These are phyloP conservation scores for Leavenworthia alabamica DNA, from an alignment of 345 rosid species.

Conservation along the genomic window DNA sequence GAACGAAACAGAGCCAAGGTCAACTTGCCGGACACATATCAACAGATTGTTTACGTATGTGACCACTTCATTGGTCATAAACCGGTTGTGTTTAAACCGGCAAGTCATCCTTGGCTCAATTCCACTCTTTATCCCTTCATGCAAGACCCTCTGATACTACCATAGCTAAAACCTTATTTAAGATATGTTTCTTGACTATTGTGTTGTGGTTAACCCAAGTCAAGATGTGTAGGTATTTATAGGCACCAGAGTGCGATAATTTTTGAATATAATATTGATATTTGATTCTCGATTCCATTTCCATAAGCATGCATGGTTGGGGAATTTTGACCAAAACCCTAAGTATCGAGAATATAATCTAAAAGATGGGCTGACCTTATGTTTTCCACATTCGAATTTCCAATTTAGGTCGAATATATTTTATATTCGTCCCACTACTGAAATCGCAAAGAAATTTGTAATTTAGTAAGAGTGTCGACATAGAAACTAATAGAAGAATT, in stretches of 20 bases:
- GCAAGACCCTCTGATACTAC: slow-evolving; percentile 30
- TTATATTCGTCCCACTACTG: slow-evolving; percentile 12
- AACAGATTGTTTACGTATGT: background rate
- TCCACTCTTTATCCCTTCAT: slow-evolving; percentile 29
- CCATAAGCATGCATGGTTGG: slow-evolving; percentile 8
- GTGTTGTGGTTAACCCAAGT: slow-evolving; percentile 13
- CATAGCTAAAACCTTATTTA: no score
- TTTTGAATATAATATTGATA: background rate
- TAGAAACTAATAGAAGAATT: no score
- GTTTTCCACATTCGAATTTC: background rate
- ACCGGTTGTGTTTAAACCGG: slow-evolving; percentile 17
- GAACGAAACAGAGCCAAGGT: no score
- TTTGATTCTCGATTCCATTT: background rate
- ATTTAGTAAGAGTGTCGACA: background rate
- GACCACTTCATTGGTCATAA: slow-evolving; percentile 6
- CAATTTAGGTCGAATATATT: background rate
- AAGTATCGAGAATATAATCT: slow-evolving; percentile 18
- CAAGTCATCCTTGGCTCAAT: slow-evolving; percentile 50
- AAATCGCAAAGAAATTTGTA: background rate
- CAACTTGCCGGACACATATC: slow-evolving; percentile 29
- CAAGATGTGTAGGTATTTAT: background rate
- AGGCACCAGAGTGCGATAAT: background rate
- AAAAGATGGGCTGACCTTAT: slow-evolving; percentile 16
- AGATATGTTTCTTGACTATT: no score
- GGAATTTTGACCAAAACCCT: slow-evolving; percentile 24